phyloP scores from a whole-genome alignment of 805 yeast genomes.

The Komagataella ulmi region DNA sequence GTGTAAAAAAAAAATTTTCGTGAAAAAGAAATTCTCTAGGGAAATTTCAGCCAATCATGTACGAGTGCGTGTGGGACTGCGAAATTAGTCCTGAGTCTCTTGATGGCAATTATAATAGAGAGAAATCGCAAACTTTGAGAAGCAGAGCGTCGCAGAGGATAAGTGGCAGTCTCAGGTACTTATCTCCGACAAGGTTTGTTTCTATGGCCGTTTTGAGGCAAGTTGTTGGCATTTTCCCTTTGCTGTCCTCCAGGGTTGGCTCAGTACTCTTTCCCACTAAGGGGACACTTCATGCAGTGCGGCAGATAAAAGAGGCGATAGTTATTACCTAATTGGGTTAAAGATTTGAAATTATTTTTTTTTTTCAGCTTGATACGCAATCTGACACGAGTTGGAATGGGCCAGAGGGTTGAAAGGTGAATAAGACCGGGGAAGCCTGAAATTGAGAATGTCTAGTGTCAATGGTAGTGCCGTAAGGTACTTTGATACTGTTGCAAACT shows the following conservation, averaged over 20 bases:
- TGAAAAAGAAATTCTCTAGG: neutral
- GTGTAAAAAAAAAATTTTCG: neutral
- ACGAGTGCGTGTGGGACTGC: neutral
- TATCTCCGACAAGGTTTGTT: neutral
- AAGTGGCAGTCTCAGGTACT: neutral
- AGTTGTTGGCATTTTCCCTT: neutral
- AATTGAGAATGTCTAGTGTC: too few relatives aligned
- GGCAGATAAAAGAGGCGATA: neutral
- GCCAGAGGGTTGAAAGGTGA: neutral
- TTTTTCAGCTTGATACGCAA: neutral
- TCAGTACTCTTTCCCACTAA: neutral
- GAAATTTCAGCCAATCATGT: neutral
- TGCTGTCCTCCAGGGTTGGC: neutral
- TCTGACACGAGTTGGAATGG: neutral
- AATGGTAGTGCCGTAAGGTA: neutral
- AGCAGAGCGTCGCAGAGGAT: neutral
- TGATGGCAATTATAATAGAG: neutral
- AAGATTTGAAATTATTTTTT: neutral
- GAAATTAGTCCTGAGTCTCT: neutral
- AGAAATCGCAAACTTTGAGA: neutral
- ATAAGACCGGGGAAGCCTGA: neutral
- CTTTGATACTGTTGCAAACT: too few relatives aligned
- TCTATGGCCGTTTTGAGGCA: neutral
- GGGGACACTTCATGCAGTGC: neutral
- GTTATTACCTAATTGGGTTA: neutral